Conservation (phyloP, 805 yeast species). For the Groenewaldozyma tartarivorans region DNA sequence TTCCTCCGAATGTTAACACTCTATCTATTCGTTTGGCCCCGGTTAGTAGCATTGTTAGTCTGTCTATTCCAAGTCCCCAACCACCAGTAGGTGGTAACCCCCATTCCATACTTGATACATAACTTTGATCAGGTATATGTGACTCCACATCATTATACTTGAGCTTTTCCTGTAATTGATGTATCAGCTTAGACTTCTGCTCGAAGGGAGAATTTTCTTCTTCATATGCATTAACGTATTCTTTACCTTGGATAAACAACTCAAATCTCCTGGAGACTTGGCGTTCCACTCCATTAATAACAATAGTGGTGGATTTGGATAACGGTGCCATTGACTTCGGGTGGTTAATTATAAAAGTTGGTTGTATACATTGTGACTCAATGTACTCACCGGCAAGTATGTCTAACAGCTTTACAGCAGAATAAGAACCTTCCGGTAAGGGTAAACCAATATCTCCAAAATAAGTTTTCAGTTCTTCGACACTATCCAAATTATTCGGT, state of each 20-base stretch:
- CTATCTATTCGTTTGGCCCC: conserved; percentile 48
- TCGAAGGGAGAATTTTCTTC: conserved; percentile 84
- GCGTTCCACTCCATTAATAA: conserved; percentile 22
- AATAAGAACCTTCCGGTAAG: conserved; percentile 21
- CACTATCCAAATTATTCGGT: conserved; percentile 36
- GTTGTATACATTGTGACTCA: conserved; percentile 55
- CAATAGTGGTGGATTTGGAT: conserved; percentile 49
- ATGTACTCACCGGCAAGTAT: conserved; percentile 48
- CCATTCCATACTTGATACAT: conserved; percentile 71
- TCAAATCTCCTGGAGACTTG: conserved; percentile 67
- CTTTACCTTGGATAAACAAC: conserved; percentile 68
- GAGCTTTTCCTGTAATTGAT: conserved; percentile 32
- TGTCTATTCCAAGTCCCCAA: conserved; percentile 91
- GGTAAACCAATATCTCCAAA: conserved; percentile 30
- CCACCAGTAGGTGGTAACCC: conserved; percentile 99
- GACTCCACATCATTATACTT: conserved; percentile 46
- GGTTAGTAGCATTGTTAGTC: conserved; percentile 72
- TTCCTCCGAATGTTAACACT: conserved; percentile 20
- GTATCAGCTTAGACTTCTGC: conserved; percentile 54
- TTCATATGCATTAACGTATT: conserved; percentile 87
- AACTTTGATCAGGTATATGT: conserved; percentile 61
- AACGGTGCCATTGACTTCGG: conserved; percentile 83
- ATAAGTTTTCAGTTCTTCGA: conserved; percentile 33
- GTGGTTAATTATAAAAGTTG: conserved; percentile 71
- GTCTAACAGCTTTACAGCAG: conserved; percentile 54